Base-by-base conservation (phyloP, 108 stramenopile genomes). In the Skeletonema marinoi region DNA sequence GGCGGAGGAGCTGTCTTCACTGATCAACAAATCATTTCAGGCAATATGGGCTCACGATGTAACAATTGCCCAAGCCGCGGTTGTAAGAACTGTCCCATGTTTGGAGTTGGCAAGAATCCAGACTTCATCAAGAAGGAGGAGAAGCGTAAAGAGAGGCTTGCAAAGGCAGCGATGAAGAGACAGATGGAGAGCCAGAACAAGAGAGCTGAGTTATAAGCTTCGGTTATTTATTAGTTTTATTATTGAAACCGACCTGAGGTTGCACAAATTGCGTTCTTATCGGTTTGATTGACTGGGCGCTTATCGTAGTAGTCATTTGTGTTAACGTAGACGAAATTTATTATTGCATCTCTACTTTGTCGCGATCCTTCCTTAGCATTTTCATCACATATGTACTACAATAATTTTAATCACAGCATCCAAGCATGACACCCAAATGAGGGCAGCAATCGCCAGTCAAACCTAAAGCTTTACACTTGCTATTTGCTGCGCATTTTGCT, bases 61-160 rank as follows among this genome's bases (percentile, higher is more conserved):
- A 82, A 75, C 60, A 96, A 96, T 74, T 96, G 96, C 71, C 71
- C 88, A 69, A 71, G 84, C 70, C 59, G 87, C 29, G 92, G 93
- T 14, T 96, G 95, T 54, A 69, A 66, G 44, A 82, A 91, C 29
- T 96, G 95, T 74, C 95, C 95, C 32, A 94, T 98, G 97, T 98
- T 86, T 73, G 91, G 95, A 9, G 94, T 98, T 12, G 95, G 96
- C 1, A 82, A 92, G 73, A 95, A 95, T 74, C 95, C 96, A 10
- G 91, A 94, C 36, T 97, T 89, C 73, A 73, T 90, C 77, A 68
- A 75, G 84, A 84, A 86, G 66, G 94, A 96, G 71, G 70, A 82
- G 51, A 75, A 56, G 35, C 86, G 93, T 12, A 86, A 80, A 68
- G 86, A 81, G 51, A 74, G 74, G 41, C 19, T 68, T 4, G 87